These are phyloP conservation scores for Nakaseomyces kungkrabaensis DNA, from an alignment of 1,139 yeast genomes.

Conservation along the genomic window DNA sequence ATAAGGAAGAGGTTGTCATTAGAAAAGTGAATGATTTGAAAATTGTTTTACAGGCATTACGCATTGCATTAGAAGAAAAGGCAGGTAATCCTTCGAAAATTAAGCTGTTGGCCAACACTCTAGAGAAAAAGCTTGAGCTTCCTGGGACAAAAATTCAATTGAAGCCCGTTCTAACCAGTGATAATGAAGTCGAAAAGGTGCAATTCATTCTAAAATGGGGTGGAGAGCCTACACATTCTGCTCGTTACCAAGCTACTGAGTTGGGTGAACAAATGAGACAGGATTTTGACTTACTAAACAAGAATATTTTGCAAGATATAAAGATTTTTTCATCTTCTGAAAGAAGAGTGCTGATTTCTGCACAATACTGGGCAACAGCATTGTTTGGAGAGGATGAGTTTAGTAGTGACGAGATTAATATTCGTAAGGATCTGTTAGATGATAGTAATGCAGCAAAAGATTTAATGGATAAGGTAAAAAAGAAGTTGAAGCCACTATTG, in stretches of 20 bases:
- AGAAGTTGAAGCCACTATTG: constrained; percentile 85
- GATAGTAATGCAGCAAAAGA: constrained; percentile 98
- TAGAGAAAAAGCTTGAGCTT: constrained; percentile 77
- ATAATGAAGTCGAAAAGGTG: constrained; percentile 81
- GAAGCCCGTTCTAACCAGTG: constrained; percentile 70
- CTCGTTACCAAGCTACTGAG: constrained; percentile 87
- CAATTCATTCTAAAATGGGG: constrained; percentile 98
- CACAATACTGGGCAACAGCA: constrained; percentile 78
- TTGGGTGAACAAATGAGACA: constrained; percentile 93
- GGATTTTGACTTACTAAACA: constrained; percentile 76
- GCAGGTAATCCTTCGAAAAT: constrained; percentile 77
- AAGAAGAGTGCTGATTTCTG: constrained; percentile 87
- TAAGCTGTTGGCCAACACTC: constrained; percentile 64
- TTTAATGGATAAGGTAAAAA: constrained; percentile 94
- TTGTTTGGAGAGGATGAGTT: constrained; percentile 64
- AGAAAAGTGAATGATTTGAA: constrained; percentile 79
- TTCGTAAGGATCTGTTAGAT: constrained; percentile 84
- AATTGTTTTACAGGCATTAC: constrained; percentile 77
- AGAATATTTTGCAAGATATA: constrained; percentile 68
- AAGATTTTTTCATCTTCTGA: constrained; percentile 88
- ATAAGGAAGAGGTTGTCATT: constrained; percentile 90
- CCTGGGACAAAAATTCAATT: constrained; percentile 97
- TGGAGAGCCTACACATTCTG: constrained; percentile 98
- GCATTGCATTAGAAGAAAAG: constrained; percentile 64
- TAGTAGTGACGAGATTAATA: constrained; percentile 70